Evolutionary conservation across 2,329 filamentous ascomycete genomes (phyloP).

Genomic region (Rutstroemia sp.): DNA sequence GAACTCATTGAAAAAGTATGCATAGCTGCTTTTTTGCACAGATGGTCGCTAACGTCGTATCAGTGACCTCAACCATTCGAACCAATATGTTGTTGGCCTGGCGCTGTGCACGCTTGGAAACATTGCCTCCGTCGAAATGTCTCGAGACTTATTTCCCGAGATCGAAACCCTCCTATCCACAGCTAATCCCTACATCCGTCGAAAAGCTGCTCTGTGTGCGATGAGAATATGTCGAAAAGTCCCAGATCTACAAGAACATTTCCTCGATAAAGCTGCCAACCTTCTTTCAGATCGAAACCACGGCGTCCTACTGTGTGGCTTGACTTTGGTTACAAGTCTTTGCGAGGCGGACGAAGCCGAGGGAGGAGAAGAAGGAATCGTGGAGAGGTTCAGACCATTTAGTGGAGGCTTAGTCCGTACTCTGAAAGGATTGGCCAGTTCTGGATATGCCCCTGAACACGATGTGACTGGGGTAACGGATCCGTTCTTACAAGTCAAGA

Average conservation of each 20-base stretch:
- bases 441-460: constrained; percentile 94
- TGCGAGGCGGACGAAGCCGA: constrained; percentile 94
- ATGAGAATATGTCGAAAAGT: constrained; percentile 99
- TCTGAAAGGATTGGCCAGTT: constrained; percentile 85
- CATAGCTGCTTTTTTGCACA: neutral
- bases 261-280: constrained; percentile 85
- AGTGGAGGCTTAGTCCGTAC: constrained; percentile 83
- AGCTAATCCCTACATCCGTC: constrained; percentile 94
- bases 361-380: constrained; percentile 78
- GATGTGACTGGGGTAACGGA: constrained; percentile 98
- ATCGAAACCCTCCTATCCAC: constrained; percentile 88
- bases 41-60: neutral
- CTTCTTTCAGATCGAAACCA: constrained; percentile 91
- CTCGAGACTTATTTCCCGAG: constrained; percentile 90
- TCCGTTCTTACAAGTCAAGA: constrained; percentile 95
- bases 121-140: constrained; percentile 98
- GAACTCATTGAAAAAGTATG: constrained; percentile 93
- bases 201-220: constrained; percentile 95
- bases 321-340: constrained; percentile 84
- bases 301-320: constrained; percentile 83
- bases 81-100: constrained; percentile 96
- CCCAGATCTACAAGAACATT: constrained; percentile 94
- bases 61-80: constrained; percentile 92
- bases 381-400: constrained; percentile 84
- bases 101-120: constrained; percentile 95